Evolutionary conservation across 2,329 filamentous ascomycete genomes (phyloP).

Genomic region (Sclerotinia minor): DNA sequence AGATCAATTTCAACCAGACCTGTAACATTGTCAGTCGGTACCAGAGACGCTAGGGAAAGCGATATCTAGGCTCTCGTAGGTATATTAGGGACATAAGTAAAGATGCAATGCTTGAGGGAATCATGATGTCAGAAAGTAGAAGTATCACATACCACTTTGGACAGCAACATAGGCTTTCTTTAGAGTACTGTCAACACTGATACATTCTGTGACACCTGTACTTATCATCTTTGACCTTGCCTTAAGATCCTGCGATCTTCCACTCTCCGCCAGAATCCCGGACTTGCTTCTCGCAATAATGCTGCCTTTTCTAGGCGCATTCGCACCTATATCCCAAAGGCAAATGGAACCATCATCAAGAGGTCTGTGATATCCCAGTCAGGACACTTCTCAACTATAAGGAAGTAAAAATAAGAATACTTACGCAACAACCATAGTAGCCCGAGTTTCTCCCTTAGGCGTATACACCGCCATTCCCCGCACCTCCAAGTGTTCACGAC

Average conservation of each 20-base stretch:
- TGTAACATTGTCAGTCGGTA: slow-evolving; percentile 33
- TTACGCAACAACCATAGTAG: slow-evolving; percentile 61
- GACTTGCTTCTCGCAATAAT: slow-evolving; percentile 65
- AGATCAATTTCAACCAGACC: slow-evolving; percentile 81
- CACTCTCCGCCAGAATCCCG: slow-evolving; percentile 65
- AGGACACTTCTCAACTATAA: background rate
- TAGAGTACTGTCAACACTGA: slow-evolving; percentile 70
- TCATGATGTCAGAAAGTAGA: background rate
- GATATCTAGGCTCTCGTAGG: background rate
- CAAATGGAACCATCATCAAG: slow-evolving; percentile 86
- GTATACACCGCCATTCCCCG: slow-evolving; percentile 71
- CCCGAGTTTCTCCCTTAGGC: slow-evolving; percentile 53
- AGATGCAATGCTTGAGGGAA: background rate
- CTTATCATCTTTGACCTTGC: slow-evolving; percentile 65
- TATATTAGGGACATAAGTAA: background rate
- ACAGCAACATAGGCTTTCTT: slow-evolving; percentile 78
- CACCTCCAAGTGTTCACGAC: slow-evolving; percentile 59
- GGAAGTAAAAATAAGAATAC: background rate
- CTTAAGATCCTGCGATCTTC: slow-evolving; percentile 47
- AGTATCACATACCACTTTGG: slow-evolving; percentile 57
- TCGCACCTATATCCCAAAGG: slow-evolving; percentile 74
- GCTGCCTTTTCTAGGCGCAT: slow-evolving; percentile 55
- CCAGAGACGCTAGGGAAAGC: background rate
- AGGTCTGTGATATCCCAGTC: slow-evolving; percentile 45
- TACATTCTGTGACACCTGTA: slow-evolving; percentile 74